Evolutionary conservation across 1,284 basidiomycete genomes (phyloP).

Genomic region (Cystobasidium pallidum): DNA sequence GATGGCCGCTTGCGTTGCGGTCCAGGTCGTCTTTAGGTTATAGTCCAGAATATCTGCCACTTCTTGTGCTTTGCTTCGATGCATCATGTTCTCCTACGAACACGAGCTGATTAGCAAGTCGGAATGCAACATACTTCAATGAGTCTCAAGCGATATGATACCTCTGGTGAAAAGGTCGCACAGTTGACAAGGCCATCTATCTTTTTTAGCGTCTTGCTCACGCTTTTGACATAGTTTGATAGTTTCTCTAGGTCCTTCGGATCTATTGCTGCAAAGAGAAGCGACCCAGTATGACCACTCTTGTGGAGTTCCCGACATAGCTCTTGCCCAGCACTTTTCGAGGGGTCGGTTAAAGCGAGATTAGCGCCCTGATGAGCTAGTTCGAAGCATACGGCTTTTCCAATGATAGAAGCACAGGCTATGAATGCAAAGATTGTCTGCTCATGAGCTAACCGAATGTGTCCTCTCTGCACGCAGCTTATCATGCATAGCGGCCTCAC

Average conservation of each 20-base stretch:
- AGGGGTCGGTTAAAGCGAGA: slow-evolving; percentile 34
- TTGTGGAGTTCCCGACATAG: slow-evolving; percentile 38
- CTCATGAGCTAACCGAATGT: too few relatives aligned
- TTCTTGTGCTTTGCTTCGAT: slow-evolving; percentile 11
- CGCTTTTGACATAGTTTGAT: slow-evolving; percentile 22
- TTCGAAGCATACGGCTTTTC: slow-evolving; percentile 27
- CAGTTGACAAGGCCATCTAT: slow-evolving; percentile 41
- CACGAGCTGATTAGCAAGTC: neutral
- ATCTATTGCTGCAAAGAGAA: slow-evolving; percentile 33
- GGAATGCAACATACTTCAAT: too few relatives aligned
- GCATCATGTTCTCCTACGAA: slow-evolving; percentile 30
- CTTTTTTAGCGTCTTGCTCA: slow-evolving; percentile 29
- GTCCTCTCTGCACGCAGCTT: neutral
- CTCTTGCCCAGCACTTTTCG: slow-evolving; percentile 35
- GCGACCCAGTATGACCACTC: slow-evolving; percentile 16
- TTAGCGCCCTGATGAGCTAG: slow-evolving; percentile 34
- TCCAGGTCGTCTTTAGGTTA: slow-evolving; percentile 24
- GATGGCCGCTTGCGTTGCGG: slow-evolving; percentile 37
- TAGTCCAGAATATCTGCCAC: slow-evolving; percentile 27
- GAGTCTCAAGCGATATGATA: too few relatives aligned
- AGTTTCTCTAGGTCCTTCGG: slow-evolving; percentile 20
- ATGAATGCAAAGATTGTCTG: neutral
- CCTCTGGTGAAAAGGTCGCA: slow-evolving; percentile 37
- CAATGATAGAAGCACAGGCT: slow-evolving; percentile 33
- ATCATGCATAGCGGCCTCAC: slow-evolving; percentile 9